Base-by-base conservation (phyloP, 768 basidiomycete species). In the Mycena rebaudengoi region DNA sequence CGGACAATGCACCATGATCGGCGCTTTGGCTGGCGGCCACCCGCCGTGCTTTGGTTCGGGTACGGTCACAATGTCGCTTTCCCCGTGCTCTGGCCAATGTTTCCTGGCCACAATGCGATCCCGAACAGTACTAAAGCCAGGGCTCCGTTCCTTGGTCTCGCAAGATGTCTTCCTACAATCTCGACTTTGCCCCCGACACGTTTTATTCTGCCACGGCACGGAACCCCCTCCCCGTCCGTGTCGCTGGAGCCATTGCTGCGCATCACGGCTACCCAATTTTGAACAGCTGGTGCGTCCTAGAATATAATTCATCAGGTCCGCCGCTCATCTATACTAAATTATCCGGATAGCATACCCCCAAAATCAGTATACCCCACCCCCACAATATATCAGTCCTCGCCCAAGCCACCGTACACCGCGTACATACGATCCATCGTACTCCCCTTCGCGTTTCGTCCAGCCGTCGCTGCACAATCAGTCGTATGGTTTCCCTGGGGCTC, bases 401-500 rank as follows among this genome's bases (percentile, higher is more conserved):
- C 20, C n/a, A 40, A 30, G 23, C 20, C 62, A 14, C n/a, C 39
- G 18, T n/a, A n/a, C 64, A 64, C 20, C 57, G 50, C 29, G 45
- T 12, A 10, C 56, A 53, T 51, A 60, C 58, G 52, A 60, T 12
- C 64, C 57, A 4, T 60, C 64, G 1, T 65, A 65, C 48, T 65
- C 64, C 3, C 64, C 64, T 3, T 60, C 64, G 39, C 58, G 30
- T 7, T 65, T 60, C 53, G 64, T 60, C 32, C 64, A 65, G 64
- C 64, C 64, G 5, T 60, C 64, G 23, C 39, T 54, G 10, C 44
- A 59, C 39, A 60, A 20, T 33, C 26, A 20, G 45, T 60, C 58
- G 12, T 65, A 65, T 18, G 64, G 64, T 3, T 65, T 65, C 33
- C 64, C 64, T 2, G 29, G 45, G 3, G 52, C 48, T 6, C 64